A percentile compares a stretch with the other conserved stretches of the same genome.
Evolutionary conservation across 495 filamentous ascomycete genomes (phyloP).

Genomic region (Aspergillus incahuasiensis): DNA sequence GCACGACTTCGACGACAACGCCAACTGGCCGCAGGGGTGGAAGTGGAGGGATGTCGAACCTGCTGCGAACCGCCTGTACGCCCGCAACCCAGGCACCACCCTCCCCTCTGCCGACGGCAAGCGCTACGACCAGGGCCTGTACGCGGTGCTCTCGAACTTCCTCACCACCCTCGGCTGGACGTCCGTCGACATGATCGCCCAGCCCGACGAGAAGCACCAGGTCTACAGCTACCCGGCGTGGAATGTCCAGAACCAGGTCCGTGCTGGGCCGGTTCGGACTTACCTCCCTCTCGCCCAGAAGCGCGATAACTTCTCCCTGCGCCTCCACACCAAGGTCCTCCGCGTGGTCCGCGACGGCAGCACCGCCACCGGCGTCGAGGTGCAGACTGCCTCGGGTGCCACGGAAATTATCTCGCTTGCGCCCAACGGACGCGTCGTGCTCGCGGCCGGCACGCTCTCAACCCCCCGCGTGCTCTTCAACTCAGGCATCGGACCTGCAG

Average conservation of each 20-base stretch:
- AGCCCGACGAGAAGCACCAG: slow-evolving; percentile 58
- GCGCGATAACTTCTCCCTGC: slow-evolving; percentile 62
- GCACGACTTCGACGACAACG: slow-evolving; percentile 58
- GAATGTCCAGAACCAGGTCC: slow-evolving; percentile 60
- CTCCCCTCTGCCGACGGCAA: slow-evolving; percentile 61
- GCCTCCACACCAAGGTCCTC: slow-evolving; percentile 58
- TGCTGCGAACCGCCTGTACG: slow-evolving; percentile 54
- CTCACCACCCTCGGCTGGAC: slow-evolving; percentile 54
- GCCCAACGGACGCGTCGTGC: slow-evolving; percentile 55
- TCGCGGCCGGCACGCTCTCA: slow-evolving; percentile 63
- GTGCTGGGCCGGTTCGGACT: slow-evolving; percentile 64
- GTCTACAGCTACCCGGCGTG: slow-evolving; percentile 58
- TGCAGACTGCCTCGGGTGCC: slow-evolving; percentile 50
- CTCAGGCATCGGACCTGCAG: slow-evolving; percentile 56
- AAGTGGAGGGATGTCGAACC: slow-evolving; percentile 54
- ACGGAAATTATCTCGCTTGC: slow-evolving; percentile 57
- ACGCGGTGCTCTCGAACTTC: slow-evolving; percentile 48
- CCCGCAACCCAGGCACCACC: slow-evolving; percentile 63
- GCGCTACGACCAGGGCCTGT: slow-evolving; percentile 61
- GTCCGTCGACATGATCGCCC: slow-evolving; percentile 52
- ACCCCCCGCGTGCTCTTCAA: slow-evolving; percentile 63
- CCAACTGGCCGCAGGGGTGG: slow-evolving; percentile 65
- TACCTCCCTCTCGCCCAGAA: slow-evolving; percentile 60
- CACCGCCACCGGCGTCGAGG: slow-evolving; percentile 60
- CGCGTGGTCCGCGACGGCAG: slow-evolving; percentile 58